phyloP scores from a whole-genome alignment of 2,329 filamentous ascomycete genomes.

The Neofusicoccum sp. region DNA sequence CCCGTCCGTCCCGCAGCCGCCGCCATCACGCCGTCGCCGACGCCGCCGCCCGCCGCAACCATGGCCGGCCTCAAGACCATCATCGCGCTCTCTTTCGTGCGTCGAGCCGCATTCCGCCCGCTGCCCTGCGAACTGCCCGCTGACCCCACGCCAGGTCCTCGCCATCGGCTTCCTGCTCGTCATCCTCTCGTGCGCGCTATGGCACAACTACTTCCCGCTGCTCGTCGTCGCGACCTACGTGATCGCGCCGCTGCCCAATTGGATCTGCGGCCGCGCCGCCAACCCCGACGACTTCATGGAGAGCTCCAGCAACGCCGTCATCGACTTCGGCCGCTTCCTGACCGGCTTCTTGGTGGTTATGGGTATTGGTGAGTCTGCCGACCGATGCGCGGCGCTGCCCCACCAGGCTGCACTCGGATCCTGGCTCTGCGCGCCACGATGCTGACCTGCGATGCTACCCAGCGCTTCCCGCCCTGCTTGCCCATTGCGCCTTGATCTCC shows the following conservation, averaged over 20 bases:
- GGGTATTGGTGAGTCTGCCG: constrained; percentile 71
- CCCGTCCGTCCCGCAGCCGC: not conserved
- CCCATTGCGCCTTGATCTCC: constrained; percentile 80
- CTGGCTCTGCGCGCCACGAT: not conserved
- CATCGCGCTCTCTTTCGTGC: constrained; percentile 94
- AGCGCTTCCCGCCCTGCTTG: constrained; percentile 87
- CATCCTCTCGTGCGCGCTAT: constrained; percentile 95
- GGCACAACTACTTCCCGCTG: constrained; percentile 89
- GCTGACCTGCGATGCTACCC: constrained; percentile 18
- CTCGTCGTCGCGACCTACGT: constrained; percentile 96
- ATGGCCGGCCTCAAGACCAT: constrained; percentile 97
- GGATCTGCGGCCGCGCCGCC: constrained; percentile 84
- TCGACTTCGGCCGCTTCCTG: constrained; percentile 90
- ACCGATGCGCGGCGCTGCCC: not conserved
- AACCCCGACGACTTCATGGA: constrained; percentile 97
- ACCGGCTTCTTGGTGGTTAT: constrained; percentile 96
- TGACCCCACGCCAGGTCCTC: constrained; percentile 61
- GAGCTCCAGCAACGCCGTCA: constrained; percentile 73
- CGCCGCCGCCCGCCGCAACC: constrained; percentile 33
- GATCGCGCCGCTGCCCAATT: constrained; percentile 91
- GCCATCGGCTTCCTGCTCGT: constrained; percentile 98
- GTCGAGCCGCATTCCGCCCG: constrained; percentile 26
- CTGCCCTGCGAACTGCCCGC: not conserved
- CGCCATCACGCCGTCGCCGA: constrained; percentile 6
- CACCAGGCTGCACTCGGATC: no score